Conservation (phyloP, 805 yeast genomes). For the Metschnikowia kunwiensis region DNA sequence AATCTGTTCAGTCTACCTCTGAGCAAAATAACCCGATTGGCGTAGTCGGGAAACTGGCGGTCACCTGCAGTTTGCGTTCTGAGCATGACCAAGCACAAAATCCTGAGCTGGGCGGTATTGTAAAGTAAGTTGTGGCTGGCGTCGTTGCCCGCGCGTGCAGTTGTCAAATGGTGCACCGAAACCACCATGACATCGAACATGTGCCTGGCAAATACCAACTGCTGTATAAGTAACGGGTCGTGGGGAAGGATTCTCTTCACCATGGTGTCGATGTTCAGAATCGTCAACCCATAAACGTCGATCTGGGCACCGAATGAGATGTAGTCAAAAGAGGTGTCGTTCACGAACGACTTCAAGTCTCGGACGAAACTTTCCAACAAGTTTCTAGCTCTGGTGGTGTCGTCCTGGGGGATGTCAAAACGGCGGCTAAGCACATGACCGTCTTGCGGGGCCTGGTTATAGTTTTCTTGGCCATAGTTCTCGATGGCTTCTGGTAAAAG, state of each 20-base stretch:
- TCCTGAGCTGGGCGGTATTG: not conserved
- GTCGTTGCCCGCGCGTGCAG: not conserved
- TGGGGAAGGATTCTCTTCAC: not conserved
- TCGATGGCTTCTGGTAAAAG: too few relatives aligned
- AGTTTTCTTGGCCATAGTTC: too few relatives aligned
- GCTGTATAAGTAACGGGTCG: not conserved
- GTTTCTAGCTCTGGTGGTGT: not conserved
- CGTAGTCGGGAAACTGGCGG: not conserved
- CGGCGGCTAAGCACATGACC: too few relatives aligned
- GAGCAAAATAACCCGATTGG: not conserved
- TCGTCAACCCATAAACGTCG: not conserved
- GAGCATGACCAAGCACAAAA: constrained; percentile 1
- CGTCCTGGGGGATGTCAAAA: too few relatives aligned
- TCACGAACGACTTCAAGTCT: not conserved
- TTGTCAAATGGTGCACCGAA: not conserved
- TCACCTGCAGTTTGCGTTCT: not conserved
- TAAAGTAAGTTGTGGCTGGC: not conserved
- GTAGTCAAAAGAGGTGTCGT: constrained; percentile 2
- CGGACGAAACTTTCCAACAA: not conserved
- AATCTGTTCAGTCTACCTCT: not conserved
- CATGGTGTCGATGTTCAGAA: not conserved
- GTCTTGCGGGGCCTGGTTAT: too few relatives aligned
- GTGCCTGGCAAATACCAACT: not conserved
- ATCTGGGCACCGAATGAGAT: not conserved
- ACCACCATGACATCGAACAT: constrained; percentile 1